Evolutionary conservation across 1,284 basidiomycete genomes (phyloP).

Genomic region (Malassezia vespertilionis): DNA sequence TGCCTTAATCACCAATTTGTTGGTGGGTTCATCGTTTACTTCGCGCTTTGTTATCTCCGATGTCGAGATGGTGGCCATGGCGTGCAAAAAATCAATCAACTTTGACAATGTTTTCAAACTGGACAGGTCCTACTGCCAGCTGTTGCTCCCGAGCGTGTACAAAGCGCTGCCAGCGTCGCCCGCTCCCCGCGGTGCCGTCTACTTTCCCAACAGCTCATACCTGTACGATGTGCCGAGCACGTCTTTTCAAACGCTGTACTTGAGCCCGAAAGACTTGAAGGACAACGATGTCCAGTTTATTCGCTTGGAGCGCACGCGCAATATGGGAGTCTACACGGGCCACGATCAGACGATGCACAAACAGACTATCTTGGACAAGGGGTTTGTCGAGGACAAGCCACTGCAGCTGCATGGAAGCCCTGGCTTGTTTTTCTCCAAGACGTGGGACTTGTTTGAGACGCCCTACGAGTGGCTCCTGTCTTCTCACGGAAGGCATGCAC

Average conservation of each 20-base stretch:
- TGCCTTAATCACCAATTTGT: conserved; percentile 35
- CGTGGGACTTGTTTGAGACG: conserved; percentile 7
- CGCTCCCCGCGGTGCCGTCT: background rate
- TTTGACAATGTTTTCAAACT: background rate
- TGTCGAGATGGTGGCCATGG: conserved; percentile 23
- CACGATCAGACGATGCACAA: conserved; percentile 17
- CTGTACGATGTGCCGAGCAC: conserved; percentile 25
- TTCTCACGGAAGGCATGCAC: conserved; percentile 5
- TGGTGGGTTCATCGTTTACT: conserved; percentile 21
- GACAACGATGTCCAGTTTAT: conserved; percentile 23
- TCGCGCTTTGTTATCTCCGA: conserved; percentile 19
- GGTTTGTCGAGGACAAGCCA: conserved; percentile 20
- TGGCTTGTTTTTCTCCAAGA: background rate
- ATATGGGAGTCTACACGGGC: background rate
- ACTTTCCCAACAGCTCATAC: conserved; percentile 24
- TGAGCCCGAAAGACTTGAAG: conserved; percentile 19
- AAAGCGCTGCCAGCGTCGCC: conserved; percentile 17
- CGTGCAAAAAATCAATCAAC: conserved; percentile 15
- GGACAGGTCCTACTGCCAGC: conserved; percentile 6
- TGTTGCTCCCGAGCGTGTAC: conserved; percentile 8
- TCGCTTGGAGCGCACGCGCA: conserved; percentile 21
- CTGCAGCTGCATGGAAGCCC: conserved; percentile 5
- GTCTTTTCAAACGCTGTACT: conserved; percentile 22
- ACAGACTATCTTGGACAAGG: conserved; percentile 21
- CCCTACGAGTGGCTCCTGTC: conserved; percentile 1